A percentile compares a stretch with the other conserved stretches of the same genome.
phyloP scores from a whole-genome alignment of 495 filamentous ascomycete genomes.

The Podospora conica region DNA sequence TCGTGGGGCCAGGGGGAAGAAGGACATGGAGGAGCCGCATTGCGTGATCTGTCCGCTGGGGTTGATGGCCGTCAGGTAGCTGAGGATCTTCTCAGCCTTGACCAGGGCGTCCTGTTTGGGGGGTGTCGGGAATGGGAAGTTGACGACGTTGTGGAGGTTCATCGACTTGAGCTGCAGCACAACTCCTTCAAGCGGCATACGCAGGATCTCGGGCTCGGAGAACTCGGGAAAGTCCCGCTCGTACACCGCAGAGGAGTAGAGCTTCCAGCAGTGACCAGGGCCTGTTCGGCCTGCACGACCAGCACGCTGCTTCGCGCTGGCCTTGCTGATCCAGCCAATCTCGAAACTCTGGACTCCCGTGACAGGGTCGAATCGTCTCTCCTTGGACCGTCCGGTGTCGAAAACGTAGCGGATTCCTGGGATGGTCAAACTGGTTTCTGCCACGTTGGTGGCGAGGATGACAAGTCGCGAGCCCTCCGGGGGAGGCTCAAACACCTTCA shows the following conservation, averaged over 20 bases:
- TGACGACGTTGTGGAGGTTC: conserved; percentile 82
- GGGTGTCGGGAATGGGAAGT: conserved; percentile 96
- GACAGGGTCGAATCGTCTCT: conserved; percentile 72
- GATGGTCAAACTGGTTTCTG: conserved; percentile 94
- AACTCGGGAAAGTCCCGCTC: conserved; percentile 86
- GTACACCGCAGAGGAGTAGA: conserved; percentile 92
- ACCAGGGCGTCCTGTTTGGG: conserved; percentile 73
- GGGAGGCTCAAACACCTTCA: conserved; percentile 84
- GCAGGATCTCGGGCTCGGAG: conserved; percentile 78
- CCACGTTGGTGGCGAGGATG: conserved; percentile 92
- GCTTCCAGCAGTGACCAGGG: conserved; percentile 87
- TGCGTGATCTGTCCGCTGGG: conserved; percentile 66
- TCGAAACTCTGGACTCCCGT: conserved; percentile 96
- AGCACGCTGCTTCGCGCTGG: conserved; percentile 84
- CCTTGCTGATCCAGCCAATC: conserved; percentile 95
- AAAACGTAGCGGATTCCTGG: conserved; percentile 95
- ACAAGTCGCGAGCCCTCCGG: conserved; percentile 81
- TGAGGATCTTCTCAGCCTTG: conserved; percentile 80
- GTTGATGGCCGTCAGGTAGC: conserved; percentile 63
- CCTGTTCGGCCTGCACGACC: conserved; percentile 95
- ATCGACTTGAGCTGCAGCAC: conserved; percentile 94
- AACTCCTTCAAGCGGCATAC: conserved; percentile 87
- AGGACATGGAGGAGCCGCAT: conserved; percentile 71
- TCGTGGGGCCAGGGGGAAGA: conserved; percentile 83
- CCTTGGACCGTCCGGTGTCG: conserved; percentile 84